A percentile compares a stretch with the other conserved stretches of the same genome.
phyloP scores from a whole-genome alignment of 179 eudicot genomes.

The Beta macrorhiza region DNA sequence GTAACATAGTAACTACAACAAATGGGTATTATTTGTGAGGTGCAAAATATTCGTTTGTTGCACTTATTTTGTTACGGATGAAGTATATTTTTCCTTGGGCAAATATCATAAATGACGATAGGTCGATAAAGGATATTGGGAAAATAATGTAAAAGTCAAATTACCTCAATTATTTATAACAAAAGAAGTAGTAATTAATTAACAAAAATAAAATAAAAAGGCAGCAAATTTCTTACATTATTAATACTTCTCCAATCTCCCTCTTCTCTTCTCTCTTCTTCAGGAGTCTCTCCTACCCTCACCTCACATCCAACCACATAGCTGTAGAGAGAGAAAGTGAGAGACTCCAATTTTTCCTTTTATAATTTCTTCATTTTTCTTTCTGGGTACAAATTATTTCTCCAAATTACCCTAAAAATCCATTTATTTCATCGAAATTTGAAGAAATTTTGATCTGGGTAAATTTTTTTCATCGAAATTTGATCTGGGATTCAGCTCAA shows the following conservation, averaged over 20 bases:
- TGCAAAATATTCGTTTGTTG: too few relatives aligned
- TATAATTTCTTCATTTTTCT: background rate
- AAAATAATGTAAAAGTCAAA: too few relatives aligned
- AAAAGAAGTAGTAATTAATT: too few relatives aligned
- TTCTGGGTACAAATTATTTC: background rate
- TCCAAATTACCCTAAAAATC: too few relatives aligned
- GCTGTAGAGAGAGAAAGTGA: background rate
- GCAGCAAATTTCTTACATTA: constrained; percentile 1
- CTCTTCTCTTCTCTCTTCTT: constrained; percentile 15
- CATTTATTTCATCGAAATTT: too few relatives aligned
- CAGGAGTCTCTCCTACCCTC: constrained; percentile 38
- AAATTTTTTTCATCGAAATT: constrained; percentile 6
- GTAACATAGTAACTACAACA: too few relatives aligned
- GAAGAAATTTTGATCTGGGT: constrained; percentile 20
- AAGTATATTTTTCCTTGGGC: too few relatives aligned
- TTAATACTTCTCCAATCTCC: constrained; percentile 22
- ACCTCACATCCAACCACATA: constrained; percentile 35
- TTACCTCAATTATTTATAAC: too few relatives aligned
- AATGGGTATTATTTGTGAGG: too few relatives aligned
- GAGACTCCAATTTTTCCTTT: constrained; percentile 9
- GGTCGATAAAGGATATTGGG: too few relatives aligned
- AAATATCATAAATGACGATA: too few relatives aligned
- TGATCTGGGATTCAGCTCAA: constrained; percentile 20
- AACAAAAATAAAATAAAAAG: background rate
- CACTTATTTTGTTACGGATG: too few relatives aligned